These are phyloP conservation scores for Artomyces pyxidatus DNA, from an alignment of 768 basidiomycete species.

Conservation along the genomic window DNA sequence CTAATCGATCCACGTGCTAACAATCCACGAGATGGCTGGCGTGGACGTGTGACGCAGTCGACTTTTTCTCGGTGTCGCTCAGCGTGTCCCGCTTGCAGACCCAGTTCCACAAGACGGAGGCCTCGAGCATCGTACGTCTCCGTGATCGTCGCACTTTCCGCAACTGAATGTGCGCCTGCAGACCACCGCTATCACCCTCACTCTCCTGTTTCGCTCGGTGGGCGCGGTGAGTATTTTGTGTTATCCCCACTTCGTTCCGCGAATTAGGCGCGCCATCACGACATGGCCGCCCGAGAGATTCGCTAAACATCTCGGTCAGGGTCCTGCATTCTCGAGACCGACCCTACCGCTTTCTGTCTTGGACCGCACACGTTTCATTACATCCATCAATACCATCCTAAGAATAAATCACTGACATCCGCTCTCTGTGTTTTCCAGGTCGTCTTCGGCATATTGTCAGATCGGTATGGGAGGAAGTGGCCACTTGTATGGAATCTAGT, in stretches of 20 bases:
- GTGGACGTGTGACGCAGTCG: constrained; percentile 83
- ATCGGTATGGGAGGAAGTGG: constrained; percentile 92
- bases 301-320: background rate
- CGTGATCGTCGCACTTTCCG: background rate
- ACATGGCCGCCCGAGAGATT: background rate
- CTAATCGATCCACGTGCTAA: background rate
- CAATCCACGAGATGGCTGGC: constrained; percentile 54
- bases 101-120: constrained; percentile 36
- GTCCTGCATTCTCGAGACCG: background rate
- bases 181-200: constrained; percentile 85
- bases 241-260: background rate
- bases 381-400: no score
- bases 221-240: constrained; percentile 44
- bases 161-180: constrained; percentile 12
- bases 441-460: constrained; percentile 78
- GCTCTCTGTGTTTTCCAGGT: constrained; percentile 24
- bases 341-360: background rate
- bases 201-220: constrained; percentile 81
- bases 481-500: constrained; percentile 73
- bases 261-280: background rate
- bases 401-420: background rate
- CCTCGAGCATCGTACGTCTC: constrained; percentile 35
- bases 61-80: constrained; percentile 75
- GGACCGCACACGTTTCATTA: no score
- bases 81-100: constrained; percentile 37